Conservation (phyloP, 2,329 filamentous ascomycete species). For the Aaosphaeria arxii region DNA sequence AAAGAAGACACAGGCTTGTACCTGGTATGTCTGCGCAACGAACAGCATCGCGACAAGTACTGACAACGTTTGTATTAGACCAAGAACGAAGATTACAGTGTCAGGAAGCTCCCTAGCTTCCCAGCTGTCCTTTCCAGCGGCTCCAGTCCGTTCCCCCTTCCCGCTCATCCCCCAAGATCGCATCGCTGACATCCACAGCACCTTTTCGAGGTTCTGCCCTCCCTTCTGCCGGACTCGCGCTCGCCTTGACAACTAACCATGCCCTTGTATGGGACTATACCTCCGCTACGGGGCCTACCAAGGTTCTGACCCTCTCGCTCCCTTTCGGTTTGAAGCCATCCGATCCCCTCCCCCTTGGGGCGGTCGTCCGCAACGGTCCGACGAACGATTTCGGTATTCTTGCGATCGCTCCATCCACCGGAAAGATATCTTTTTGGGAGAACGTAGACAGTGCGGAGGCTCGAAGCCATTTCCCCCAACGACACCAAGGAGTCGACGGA, state of each 20-base stretch:
- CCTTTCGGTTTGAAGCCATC: constrained; percentile 67
- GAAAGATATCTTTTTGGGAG: constrained; percentile 92
- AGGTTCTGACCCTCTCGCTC: constrained; percentile 73
- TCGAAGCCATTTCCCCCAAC: constrained; percentile 77
- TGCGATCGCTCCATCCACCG: constrained; percentile 77
- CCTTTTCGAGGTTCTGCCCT: constrained; percentile 46
- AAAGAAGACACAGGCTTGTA: constrained; percentile 68
- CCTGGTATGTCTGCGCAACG: constrained; percentile 50
- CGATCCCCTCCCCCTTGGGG: constrained; percentile 77
- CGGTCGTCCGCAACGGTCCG: constrained; percentile 75
- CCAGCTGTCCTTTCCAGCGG: constrained; percentile 72
- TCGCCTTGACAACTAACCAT: constrained; percentile 76
- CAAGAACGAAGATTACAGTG: constrained; percentile 78
- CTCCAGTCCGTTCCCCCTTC: constrained; percentile 54
- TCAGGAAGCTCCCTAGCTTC: constrained; percentile 79
- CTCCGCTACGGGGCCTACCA: constrained; percentile 60
- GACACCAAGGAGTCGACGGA: constrained; percentile 75
- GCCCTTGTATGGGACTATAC: constrained; percentile 91
- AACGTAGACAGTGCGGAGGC: constrained; percentile 87
- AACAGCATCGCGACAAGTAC: background rate
- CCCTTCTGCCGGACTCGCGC: constrained; percentile 65
- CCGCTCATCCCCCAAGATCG: constrained; percentile 3
- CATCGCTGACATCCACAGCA: constrained; percentile 23
- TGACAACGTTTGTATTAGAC: constrained; percentile 51
- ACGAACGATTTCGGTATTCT: constrained; percentile 81